Conservation (phyloP, 2,329 filamentous ascomycete species). For the Ascochyta viciae-villosae region DNA sequence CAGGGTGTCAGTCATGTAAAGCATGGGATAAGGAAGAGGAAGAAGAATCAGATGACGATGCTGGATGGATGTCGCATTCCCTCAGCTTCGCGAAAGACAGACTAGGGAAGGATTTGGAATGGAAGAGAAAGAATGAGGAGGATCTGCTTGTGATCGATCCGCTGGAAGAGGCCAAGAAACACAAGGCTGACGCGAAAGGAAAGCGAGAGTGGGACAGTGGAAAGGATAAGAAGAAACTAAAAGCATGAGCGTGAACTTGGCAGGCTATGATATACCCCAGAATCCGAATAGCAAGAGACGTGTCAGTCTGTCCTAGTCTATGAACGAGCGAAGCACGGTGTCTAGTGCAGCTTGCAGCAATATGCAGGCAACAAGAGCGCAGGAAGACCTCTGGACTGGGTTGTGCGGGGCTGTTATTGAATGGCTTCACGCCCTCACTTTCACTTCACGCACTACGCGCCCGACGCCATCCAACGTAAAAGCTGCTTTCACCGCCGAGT, state of each 20-base stretch:
- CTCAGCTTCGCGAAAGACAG: conserved; percentile 89
- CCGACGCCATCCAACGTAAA: too few relatives aligned
- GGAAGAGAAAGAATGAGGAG: conserved; percentile 89
- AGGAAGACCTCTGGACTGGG: not conserved
- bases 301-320: too few relatives aligned
- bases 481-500: not conserved
- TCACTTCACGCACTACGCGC: conserved; percentile 4
- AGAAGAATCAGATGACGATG: conserved; percentile 63
- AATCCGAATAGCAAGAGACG: not conserved
- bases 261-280: not conserved
- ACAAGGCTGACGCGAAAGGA: conserved; percentile 66
- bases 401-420: not conserved
- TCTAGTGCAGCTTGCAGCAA: too few relatives aligned
- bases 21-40: conserved; percentile 79
- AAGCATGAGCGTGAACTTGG: conserved; percentile 6
- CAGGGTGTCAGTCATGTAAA: conserved; percentile 89
- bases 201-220: conserved; percentile 38
- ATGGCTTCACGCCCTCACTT: not conserved
- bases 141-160: conserved; percentile 94
- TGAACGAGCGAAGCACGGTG: not conserved
- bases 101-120: conserved; percentile 87
- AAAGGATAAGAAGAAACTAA: conserved; percentile 33
- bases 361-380: not conserved
- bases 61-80: conserved; percentile 85
- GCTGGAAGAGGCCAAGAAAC: conserved; percentile 76